Base-by-base conservation (phyloP, 2,329 filamentous ascomycete genomes). In the Trichoderma asperellum region DNA sequence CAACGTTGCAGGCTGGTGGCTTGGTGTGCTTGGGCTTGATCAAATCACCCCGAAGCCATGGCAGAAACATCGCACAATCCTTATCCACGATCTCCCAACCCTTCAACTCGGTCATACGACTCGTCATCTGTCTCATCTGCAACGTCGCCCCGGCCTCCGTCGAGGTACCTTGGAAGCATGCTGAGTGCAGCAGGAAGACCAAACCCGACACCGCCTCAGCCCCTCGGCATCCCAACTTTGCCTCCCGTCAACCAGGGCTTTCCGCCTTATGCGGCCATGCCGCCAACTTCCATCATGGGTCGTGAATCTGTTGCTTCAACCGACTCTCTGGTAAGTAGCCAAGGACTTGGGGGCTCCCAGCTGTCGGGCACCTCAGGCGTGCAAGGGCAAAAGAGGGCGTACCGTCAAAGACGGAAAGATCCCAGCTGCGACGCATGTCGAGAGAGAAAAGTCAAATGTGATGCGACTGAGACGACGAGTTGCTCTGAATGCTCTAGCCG, bases 401-500 rank as follows among this genome's bases (percentile, higher is more conserved):
- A 98, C 82, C 89, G 96, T 29, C 96, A 99, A 79, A 86, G 96
- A 73, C 88, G 96, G 74, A 99, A 99, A 78, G 96, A 99, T 76
- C 96, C 96, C 1, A 98, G 94, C 77, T 99, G 96, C 79, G 96
- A 99, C 83, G 96, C 96, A 62, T 99, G 96, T 79, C 88, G 96
- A 70, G 96, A 99, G 76, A 83, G 89, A 73, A 92, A 92, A 81
- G 89, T 92, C 77, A 92, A 92, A 86, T 99, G 96, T 80, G 96
- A 99, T 83, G 96, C 96, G 37, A 98, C 96, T 18, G 96, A 98
- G 78, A 97, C 93, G 21, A 91, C 92, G 12, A 97, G 95, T 81
- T 99, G 96, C 79, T 97, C 96, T 1, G 96, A 99, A 81, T 99
- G 96, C 82, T 96, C 93, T 5, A 97, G 94, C 79, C 91, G 96